These are phyloP conservation scores for Euphorbia lathyris DNA, from an alignment of 345 rosid genomes.

Conservation along the genomic window DNA sequence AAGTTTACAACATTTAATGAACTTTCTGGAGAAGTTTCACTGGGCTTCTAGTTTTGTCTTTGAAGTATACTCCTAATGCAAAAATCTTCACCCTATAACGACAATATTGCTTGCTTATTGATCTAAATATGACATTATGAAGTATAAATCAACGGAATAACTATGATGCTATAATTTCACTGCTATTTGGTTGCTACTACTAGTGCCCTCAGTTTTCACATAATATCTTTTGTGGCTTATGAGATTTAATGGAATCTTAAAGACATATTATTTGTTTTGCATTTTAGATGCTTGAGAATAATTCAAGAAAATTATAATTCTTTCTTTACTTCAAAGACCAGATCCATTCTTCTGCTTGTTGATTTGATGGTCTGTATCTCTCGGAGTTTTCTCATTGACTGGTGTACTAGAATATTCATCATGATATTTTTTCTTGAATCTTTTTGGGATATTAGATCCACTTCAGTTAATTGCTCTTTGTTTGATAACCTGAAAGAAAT, in stretches of 20 bases:
- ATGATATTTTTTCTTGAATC: not conserved
- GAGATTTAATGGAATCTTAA: not conserved
- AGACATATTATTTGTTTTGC: not conserved
- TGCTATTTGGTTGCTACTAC: not conserved
- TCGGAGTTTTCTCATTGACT: not conserved
- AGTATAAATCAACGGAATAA: not conserved
- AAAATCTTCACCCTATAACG: too few relatives aligned
- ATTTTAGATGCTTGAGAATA: not conserved
- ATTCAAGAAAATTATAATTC: not conserved
- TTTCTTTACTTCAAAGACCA: not conserved
- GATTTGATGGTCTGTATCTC: not conserved
- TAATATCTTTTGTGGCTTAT: not conserved
- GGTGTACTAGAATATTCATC: not conserved
- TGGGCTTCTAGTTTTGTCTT: not conserved
- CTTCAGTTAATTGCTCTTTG: not conserved
- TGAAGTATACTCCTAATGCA: not conserved
- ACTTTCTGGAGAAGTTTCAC: not conserved
- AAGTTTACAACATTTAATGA: not conserved
- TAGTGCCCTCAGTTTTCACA: not conserved
- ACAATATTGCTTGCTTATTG: too few relatives aligned
- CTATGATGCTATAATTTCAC: not conserved
- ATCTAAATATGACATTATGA: not conserved
- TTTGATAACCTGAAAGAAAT: too few relatives aligned
- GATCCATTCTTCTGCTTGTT: not conserved
- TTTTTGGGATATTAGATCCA: not conserved